These are phyloP conservation scores for Pyrenopolyporus hunteri DNA, from an alignment of 495 filamentous ascomycete species.

Conservation along the genomic window DNA sequence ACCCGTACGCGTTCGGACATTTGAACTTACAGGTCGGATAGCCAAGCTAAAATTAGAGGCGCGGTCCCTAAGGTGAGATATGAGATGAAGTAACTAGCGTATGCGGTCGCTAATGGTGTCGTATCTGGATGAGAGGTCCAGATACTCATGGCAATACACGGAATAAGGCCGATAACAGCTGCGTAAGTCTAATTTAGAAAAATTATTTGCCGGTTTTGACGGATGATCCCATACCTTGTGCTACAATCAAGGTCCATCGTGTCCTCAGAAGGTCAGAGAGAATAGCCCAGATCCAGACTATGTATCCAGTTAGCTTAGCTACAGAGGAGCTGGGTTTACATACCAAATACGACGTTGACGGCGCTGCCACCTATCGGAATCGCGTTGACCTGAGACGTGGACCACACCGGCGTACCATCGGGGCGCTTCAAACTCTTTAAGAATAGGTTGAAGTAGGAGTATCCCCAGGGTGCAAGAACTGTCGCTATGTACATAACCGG, in stretches of 20 bases:
- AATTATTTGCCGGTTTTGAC: background rate
- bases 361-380: constrained; percentile 49
- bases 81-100: constrained; percentile 49
- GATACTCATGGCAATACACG: constrained; percentile 47
- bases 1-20: background rate
- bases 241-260: constrained; percentile 46
- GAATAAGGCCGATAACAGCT: constrained; percentile 47
- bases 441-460: constrained; percentile 51
- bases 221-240: constrained; percentile 39
- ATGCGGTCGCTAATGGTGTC: constrained; percentile 43
- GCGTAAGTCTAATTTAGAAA: background rate
- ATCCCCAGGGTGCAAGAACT: constrained; percentile 47
- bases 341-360: constrained; percentile 46
- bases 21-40: constrained; percentile 45
- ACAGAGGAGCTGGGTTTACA: background rate
- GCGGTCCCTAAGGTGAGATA: constrained; percentile 48
- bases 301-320: constrained; percentile 2
- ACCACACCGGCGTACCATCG: constrained; percentile 46
- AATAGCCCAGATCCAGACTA: constrained; percentile 51
- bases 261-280: constrained; percentile 47
- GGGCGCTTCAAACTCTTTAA: constrained; percentile 43
- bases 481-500: constrained; percentile 46
- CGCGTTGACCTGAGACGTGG: constrained; percentile 45
- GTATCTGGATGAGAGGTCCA: constrained; percentile 45
- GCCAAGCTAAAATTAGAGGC: constrained; percentile 49